A percentile compares a stretch with the other conserved stretches of the same genome.
Conservation (phyloP, 768 basidiomycete species). For the Omphalotus guepiniiformis region DNA sequence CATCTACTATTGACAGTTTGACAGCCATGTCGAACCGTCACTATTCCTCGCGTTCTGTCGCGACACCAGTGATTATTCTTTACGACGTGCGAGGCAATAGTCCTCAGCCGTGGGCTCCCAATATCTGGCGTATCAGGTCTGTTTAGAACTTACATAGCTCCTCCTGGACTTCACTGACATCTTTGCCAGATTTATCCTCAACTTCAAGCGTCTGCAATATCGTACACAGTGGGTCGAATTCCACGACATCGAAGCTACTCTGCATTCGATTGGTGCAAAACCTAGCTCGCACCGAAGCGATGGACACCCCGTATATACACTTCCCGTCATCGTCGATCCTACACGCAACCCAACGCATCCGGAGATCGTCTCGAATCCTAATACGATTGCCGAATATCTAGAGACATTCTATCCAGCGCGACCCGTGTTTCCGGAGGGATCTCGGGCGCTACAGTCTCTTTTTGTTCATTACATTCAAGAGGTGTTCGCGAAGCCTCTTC, state of each 20-base stretch:
- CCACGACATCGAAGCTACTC: conserved; percentile 58
- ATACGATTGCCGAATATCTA: conserved; percentile 68
- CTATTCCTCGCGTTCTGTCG: background rate
- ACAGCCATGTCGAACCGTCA: background rate
- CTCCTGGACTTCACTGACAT: background rate
- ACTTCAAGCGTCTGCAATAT: conserved; percentile 70
- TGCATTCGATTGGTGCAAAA: conserved; percentile 55
- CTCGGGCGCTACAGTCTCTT: conserved; percentile 60
- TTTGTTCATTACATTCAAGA: conserved; percentile 72
- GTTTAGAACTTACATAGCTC: conserved; percentile 4
- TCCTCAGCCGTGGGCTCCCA: conserved; percentile 73
- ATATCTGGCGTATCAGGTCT: conserved; percentile 69
- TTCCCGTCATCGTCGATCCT: conserved; percentile 67
- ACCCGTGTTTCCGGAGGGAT: conserved; percentile 67
- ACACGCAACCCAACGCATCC: conserved; percentile 41
- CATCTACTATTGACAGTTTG: background rate
- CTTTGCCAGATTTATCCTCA: conserved; percentile 57
- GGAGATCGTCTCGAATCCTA: conserved; percentile 52
- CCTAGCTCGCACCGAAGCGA: conserved; percentile 52
- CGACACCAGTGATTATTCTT: conserved; percentile 41
- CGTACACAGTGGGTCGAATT: conserved; percentile 70
- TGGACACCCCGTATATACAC: conserved; percentile 59
- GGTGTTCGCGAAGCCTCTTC: conserved; percentile 59
- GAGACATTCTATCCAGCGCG: conserved; percentile 66
- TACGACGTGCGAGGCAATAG: conserved; percentile 63